Evolutionary conservation across 164 flowering plant species (phyloP).

Genomic region (grape (Vitis vinifera)): ASM3070453v1 NC_081812.1:12954001-12954500

Average conservation of each 20-base stretch:
- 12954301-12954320: constrained; percentile 93
- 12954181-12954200: constrained; percentile 80
- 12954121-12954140: constrained; percentile 59
- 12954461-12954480: constrained; percentile 65
- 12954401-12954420: constrained; percentile 70
- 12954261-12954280: constrained; percentile 85
- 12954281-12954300: constrained; percentile 89
- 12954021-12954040: constrained; percentile 57
- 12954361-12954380: constrained; percentile 83
- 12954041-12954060: constrained; percentile 70
- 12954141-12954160: constrained; percentile 71
- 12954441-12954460: constrained; percentile 87
- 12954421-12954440: constrained; percentile 85
- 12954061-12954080: constrained; percentile 86
- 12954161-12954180: constrained; percentile 67
- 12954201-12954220: constrained; percentile 68
- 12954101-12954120: constrained; percentile 75
- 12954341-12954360: constrained; percentile 94
- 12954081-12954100: constrained; percentile 62
- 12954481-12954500: constrained; percentile 75
- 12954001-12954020: constrained; percentile 46
- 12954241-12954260: constrained; percentile 67
- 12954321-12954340: constrained; percentile 90
- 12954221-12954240: constrained; percentile 78
- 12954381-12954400: constrained; percentile 71